Evolutionary conservation across 345 rosid species (phyloP), one percentile per base, ranked within the genome.

Genomic region (Heritiera fomes): DNA sequence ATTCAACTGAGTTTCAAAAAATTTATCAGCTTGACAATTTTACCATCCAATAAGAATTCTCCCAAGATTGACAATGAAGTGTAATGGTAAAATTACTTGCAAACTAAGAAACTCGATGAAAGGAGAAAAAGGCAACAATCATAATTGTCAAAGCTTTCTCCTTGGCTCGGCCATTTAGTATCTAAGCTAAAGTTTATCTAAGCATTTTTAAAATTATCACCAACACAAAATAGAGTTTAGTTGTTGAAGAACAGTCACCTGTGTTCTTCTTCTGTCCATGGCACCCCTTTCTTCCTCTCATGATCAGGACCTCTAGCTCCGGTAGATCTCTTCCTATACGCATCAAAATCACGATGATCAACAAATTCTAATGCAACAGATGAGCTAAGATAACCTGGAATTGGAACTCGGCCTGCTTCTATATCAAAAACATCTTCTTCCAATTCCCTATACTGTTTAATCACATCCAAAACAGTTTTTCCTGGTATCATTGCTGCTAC

Each of bases 211-310:
- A 40, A 13, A 41, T n/a, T 18, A 69, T 15, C 38, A 45, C 38
- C 32, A 56, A 30, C 12, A 10, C 28, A 59, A 28, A 81, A 15
- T 11, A 59, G 49, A 11, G 12, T 2, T n/a, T 9, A 64, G 62
- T 67, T 69, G n/a, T 28, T 71, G 58, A 71, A 73, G 50, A 65
- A 59, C 41, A 82, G 17, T 73, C 43, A 94, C 99, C 97, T 92
- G 90, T 96, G 99, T 66, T 96, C 99, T 50, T 92, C 98, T 81
- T 96, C 93, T 17, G 99, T 96, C 99, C 99, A 96, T 5, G 97
- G 98, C n/a, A 92, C 92, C 3, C 98, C 99, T 78, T 91, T 96
- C 86, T 90, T 94, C 77, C 97, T 89, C 73, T 91, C 97, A 12
- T 94, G 97, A 77, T 96, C 98, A 81, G 72, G 60, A 58, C 77